phyloP scores from a whole-genome alignment of 148 eudicot genomes.

The Hydrangea macrophylla region DNA sequence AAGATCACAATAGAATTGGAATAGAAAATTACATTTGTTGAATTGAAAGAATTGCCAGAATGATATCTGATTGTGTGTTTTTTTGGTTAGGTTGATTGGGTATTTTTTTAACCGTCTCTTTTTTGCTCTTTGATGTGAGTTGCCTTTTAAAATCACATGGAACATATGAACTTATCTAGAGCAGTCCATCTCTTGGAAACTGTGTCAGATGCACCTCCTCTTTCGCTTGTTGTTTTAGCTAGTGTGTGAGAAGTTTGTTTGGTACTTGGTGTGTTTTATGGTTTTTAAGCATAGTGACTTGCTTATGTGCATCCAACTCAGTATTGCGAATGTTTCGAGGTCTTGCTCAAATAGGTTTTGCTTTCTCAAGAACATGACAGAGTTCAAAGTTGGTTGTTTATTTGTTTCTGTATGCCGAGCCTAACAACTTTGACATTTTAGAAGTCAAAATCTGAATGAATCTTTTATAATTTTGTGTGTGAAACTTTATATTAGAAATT shows the following conservation, averaged over 20 bases:
- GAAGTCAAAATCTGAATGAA: not conserved
- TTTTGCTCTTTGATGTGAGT: too few relatives aligned
- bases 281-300: not conserved
- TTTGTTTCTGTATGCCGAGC: not conserved
- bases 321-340: not conserved
- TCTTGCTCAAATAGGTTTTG: not conserved
- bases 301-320: not conserved
- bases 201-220: not conserved
- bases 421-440: not conserved
- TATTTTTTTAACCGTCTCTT: too few relatives aligned
- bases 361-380: not conserved
- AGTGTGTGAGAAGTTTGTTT: not conserved
- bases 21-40: not conserved
- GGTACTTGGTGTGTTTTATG: not conserved
- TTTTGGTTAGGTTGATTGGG: too few relatives aligned
- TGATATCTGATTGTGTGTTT: not conserved
- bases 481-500: too few relatives aligned
- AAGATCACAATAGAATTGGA: not conserved
- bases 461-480: too few relatives aligned
- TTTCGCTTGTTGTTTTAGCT: too few relatives aligned
- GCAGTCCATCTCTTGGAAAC: not conserved
- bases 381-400: not conserved
- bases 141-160: not conserved
- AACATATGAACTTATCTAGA: not conserved
- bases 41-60: not conserved